A percentile compares a stretch with the other conserved stretches of the same genome.
Conservation (phyloP, 1,139 yeast species). For the Magnusiomyces paraingens region DNA sequence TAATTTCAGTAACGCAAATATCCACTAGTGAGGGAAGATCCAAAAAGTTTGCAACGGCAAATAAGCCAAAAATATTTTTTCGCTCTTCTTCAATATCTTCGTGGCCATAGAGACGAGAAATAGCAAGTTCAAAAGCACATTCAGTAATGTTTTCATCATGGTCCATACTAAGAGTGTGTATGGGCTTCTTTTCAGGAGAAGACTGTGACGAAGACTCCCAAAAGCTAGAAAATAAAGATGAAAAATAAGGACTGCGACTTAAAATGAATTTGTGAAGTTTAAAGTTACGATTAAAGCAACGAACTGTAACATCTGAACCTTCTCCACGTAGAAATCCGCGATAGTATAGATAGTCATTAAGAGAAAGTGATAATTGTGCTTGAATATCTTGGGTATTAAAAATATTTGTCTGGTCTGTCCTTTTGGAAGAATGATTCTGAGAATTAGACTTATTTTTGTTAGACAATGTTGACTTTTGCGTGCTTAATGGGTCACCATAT, state of each 20-base stretch:
- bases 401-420: not conserved
- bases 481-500: not conserved
- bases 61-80: conserved; percentile 35
- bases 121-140: conserved; percentile 42
- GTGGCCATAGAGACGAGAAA: conserved; percentile 42
- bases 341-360: conserved; percentile 33
- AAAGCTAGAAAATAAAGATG: conserved; percentile 38
- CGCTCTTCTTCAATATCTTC: conserved; percentile 31
- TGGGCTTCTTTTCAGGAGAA: conserved; percentile 10
- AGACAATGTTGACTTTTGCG: not conserved
- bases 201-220: conserved; percentile 32
- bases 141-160: conserved; percentile 38
- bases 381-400: not conserved
- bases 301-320: conserved; percentile 43
- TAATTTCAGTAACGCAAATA: conserved; percentile 37
- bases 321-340: conserved; percentile 41
- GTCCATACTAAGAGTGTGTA: conserved; percentile 36
- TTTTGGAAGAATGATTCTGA: not conserved
- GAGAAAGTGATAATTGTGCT: conserved; percentile 15
- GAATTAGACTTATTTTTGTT: not conserved
- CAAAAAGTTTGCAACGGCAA: conserved; percentile 46
- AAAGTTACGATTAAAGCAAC: conserved; percentile 41
- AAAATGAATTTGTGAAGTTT: conserved; percentile 42
- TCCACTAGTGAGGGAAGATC: conserved; percentile 42
- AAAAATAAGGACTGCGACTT: conserved; percentile 43